phyloP scores from a whole-genome alignment of 1,139 yeast species.

The Debaryomycetaceae sp. region DNA sequence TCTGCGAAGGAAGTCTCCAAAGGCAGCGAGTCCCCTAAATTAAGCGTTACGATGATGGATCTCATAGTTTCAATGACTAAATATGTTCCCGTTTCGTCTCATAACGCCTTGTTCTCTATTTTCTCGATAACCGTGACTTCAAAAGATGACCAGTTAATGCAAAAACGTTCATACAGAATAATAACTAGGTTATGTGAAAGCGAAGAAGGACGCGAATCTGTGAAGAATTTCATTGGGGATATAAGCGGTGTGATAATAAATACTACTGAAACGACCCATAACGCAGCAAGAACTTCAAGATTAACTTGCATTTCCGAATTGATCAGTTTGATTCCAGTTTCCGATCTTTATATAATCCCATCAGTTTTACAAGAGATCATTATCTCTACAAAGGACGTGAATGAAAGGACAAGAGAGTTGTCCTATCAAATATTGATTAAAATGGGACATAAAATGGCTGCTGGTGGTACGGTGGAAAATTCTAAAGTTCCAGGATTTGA shows the following conservation, averaged over 20 bases:
- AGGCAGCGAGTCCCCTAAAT: constrained; percentile 36
- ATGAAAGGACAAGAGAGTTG: constrained; percentile 84
- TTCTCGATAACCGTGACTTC: constrained; percentile 64
- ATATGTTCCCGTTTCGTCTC: constrained; percentile 68
- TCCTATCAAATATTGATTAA: constrained; percentile 73
- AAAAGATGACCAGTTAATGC: constrained; percentile 63
- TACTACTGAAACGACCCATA: constrained; percentile 58
- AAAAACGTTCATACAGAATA: constrained; percentile 87
- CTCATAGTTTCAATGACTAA: constrained; percentile 82
- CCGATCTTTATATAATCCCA: constrained; percentile 75
- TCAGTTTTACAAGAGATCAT: constrained; percentile 82
- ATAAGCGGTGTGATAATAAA: constrained; percentile 60
- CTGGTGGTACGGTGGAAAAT: constrained; percentile 69
- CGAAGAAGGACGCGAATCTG: constrained; percentile 58
- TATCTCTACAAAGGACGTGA: constrained; percentile 87
- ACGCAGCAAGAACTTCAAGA: constrained; percentile 80
- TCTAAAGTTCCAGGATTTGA: constrained; percentile 69
- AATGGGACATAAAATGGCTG: constrained; percentile 77
- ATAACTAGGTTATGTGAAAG: constrained; percentile 67
- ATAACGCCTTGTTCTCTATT: constrained; percentile 72
- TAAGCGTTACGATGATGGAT: constrained; percentile 87
- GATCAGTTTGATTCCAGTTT: constrained; percentile 56
- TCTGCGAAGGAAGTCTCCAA: constrained; percentile 5
- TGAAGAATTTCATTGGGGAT: constrained; percentile 48
- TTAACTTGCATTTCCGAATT: constrained; percentile 63